A percentile compares a stretch with the other conserved stretches of the same genome.
Conservation (phyloP, 176 grass and related monocot genomes). For the Phyllostachys edulis region DNA sequence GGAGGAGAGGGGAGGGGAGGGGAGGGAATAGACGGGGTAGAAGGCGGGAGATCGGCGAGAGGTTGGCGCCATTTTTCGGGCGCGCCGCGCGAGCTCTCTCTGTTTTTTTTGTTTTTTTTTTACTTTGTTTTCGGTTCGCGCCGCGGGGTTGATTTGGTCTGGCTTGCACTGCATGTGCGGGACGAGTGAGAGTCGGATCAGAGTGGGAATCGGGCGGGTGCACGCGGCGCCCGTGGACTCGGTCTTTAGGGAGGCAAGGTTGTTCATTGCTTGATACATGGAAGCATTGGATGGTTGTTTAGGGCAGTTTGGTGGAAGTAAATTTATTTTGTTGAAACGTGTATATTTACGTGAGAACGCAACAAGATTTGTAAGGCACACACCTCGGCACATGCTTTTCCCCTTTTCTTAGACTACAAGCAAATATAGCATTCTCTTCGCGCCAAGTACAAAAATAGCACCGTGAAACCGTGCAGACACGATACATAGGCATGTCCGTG, state of each 20-base stretch:
- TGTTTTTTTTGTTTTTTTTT: background rate
- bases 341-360: too few relatives aligned
- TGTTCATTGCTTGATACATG: too few relatives aligned
- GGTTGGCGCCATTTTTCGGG: conserved; percentile 49
- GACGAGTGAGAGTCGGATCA: background rate
- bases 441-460: too few relatives aligned
- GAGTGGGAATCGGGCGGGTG: background rate
- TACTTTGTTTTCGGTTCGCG: conserved; percentile 34
- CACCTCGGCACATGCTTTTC: too few relatives aligned
- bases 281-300: too few relatives aligned
- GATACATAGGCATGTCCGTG: too few relatives aligned
- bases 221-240: background rate
- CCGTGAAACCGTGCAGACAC: too few relatives aligned
- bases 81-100: conserved; percentile 43
- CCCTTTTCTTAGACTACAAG: too few relatives aligned
- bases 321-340: too few relatives aligned
- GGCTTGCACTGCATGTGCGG: background rate
- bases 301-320: too few relatives aligned
- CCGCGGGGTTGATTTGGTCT: background rate
- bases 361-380: too few relatives aligned
- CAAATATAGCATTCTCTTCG: too few relatives aligned
- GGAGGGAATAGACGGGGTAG: conserved; percentile 35
- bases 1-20: background rate
- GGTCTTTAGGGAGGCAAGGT: background rate
- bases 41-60: conserved; percentile 27